Evolutionary conservation across 2,329 filamentous ascomycete species (phyloP), one percentile per base, ranked within the genome.

Genomic region (Colletotrichum siamense): DNA sequence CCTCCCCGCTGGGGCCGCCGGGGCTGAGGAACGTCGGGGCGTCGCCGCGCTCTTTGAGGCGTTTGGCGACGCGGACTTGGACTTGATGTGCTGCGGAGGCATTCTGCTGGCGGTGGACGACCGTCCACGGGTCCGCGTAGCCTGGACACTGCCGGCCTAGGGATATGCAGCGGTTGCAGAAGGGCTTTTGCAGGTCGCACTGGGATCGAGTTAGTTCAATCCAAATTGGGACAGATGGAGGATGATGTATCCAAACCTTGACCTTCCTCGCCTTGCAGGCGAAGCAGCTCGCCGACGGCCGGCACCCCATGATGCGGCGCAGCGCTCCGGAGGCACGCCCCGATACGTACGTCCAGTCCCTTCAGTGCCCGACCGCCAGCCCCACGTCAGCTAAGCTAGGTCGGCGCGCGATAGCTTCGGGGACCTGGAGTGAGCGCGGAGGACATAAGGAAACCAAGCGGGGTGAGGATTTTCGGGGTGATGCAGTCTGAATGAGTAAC

Each of bases 81-180:
- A 76, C 76, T 4, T 69, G 64, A 12, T 69, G 30, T 1, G 73
- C 76, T 6, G 69, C 73, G 12, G 36, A 52, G 5, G 64, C 69
- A 15, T 77, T 69, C 39, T 77, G 73, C 61, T 76, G 69, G 49
- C 76, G 76, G 24, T 73, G 73, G 8, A 86, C 82, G 39, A 86
- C 82, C 52, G 85, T 84, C 63, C 85, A 82, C 69, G 83, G 82
- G 75, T 85, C 82, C 12, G 85, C 81, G 71, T 87, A 87, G 8
- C 85, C 85, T 1, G 85, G 85, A 24, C 85, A 87, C n/a, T 83
- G 79, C 36, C 79, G 80, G 52, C 85, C 85, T 74, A 86, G 85
- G 71, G 85, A 85, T 78, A 81, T 80, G 77, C 85, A 87, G 79
- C 85, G 81, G 70, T 84, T 82, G 73, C 85, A 87, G 4, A 79